phyloP scores from a whole-genome alignment of 1,284 basidiomycete genomes.

The Hymenochaete sp. region DNA sequence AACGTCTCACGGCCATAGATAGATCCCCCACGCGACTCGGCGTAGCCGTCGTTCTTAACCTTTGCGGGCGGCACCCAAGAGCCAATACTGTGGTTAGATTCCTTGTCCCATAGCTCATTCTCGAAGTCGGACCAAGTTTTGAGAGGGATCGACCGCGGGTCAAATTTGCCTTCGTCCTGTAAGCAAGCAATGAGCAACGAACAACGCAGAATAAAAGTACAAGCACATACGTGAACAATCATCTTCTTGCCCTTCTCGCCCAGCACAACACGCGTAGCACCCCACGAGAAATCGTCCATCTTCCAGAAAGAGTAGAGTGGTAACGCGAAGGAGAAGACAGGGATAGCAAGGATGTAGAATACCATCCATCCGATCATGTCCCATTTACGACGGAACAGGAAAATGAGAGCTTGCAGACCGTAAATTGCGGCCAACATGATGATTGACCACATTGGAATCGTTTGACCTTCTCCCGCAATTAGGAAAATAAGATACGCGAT shows the following conservation, averaged over 20 bases:
- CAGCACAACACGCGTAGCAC: slow-evolving; percentile 86
- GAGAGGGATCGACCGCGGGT: slow-evolving; percentile 84
- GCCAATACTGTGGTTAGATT: slow-evolving; percentile 84
- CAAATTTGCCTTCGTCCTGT: slow-evolving; percentile 95
- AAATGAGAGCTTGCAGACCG: slow-evolving; percentile 82
- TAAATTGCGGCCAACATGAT: slow-evolving; percentile 92
- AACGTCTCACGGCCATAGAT: slow-evolving; percentile 76
- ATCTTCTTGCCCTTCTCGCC: slow-evolving; percentile 94
- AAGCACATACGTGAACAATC: slow-evolving; percentile 73
- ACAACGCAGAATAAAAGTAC: background rate
- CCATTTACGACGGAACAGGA: slow-evolving; percentile 84
- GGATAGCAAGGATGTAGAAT: slow-evolving; percentile 91
- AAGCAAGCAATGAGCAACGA: background rate
- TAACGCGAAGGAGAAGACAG: slow-evolving; percentile 86
- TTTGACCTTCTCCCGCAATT: slow-evolving; percentile 52
- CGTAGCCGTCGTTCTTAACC: slow-evolving; percentile 60
- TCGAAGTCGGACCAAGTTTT: slow-evolving; percentile 97
- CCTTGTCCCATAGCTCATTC: slow-evolving; percentile 96
- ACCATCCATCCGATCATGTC: slow-evolving; percentile 98
- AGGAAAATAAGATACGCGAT: slow-evolving; percentile 82
- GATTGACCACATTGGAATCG: slow-evolving; percentile 72
- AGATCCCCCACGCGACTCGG: slow-evolving; percentile 65
- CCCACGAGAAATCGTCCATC: slow-evolving; percentile 99
- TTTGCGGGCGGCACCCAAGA: slow-evolving; percentile 73
- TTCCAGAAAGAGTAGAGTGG: slow-evolving; percentile 98